Base-by-base conservation (phyloP, 208 protist species). In the Crithidia mellificae region DNA sequence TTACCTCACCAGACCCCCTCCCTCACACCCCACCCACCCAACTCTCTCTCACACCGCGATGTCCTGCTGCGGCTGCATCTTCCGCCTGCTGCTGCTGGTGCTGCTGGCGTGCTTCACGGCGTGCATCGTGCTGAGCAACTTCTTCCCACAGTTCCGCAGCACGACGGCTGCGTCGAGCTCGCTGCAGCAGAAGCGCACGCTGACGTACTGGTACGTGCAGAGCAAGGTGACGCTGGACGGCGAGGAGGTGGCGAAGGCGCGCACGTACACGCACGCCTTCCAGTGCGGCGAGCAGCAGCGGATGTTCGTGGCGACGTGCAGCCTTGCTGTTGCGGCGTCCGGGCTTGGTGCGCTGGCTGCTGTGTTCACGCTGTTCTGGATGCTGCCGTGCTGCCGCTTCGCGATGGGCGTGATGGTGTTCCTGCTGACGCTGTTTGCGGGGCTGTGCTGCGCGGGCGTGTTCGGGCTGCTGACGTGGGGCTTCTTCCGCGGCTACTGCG, bases 371-470 rank as follows among this genome's bases (percentile, higher is more conserved):
- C 8, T 47, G 5, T 32, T 61, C 11, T 61, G 20, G 38, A 61
- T 61, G 54, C 17, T 61, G 54, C 38, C 54, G 14, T 61, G 34
- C 54, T 44, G 54, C 54, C 54, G 38, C 14, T 61, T 27, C 6
- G 24, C 38, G 54, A 61, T 61, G 54, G 38, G 38, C 8, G 38
- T 24, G 1, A 12, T 47, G 8, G 38, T 61, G 5, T 61, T 61
- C 24, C 2, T 47, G 14, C 38, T 44, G 19, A 61, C 54, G 15
- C 24, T 61, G 8, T 30, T 61, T 6, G 54, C 54, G 14, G 34
- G 24, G 8, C 11, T 32, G 36, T 61, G 54, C 38, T 61, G 54
- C 54, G 38, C 24, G n/a, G 12, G 22, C 0, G 54, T 20, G 14
- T 61, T 61, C 22, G 54, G 38, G 22, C 44, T 47, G 54, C 19